Conservation (phyloP, 768 basidiomycete genomes). For the Russula vinacea region DNA sequence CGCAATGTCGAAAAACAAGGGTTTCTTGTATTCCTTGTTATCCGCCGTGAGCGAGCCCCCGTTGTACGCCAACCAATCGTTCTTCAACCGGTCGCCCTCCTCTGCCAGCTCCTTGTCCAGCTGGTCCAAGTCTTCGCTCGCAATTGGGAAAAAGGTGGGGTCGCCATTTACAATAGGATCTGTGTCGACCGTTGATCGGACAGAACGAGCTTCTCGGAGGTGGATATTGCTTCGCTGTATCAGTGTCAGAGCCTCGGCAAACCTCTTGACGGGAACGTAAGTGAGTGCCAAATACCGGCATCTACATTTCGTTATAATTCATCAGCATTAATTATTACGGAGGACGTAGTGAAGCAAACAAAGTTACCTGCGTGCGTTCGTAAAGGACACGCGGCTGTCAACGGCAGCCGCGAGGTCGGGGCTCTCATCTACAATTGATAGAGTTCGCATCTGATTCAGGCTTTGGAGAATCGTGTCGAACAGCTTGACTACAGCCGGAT, state of each 20-base stretch:
- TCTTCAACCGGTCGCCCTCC: constrained; percentile 55
- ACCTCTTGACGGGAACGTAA: constrained; percentile 66
- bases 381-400: constrained; percentile 70
- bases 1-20: constrained; percentile 90
- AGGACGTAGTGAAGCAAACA: constrained; percentile 4
- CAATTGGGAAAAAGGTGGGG: constrained; percentile 56
- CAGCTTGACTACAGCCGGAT: constrained; percentile 83
- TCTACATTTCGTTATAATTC: constrained; percentile 38
- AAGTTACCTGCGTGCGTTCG: constrained; percentile 67
- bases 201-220: constrained; percentile 65
- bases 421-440: constrained; percentile 85
- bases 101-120: constrained; percentile 52
- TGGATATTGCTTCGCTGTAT: constrained; percentile 69
- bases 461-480: constrained; percentile 85
- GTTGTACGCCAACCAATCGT: constrained; percentile 76
- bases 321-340: constrained; percentile 8
- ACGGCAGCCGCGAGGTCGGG: constrained; percentile 76
- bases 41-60: constrained; percentile 53
- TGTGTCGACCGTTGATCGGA: constrained; percentile 46
- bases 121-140: constrained; percentile 41
- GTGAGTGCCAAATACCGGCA: constrained; percentile 75
- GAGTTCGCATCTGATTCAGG: constrained; percentile 74
- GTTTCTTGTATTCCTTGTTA: constrained; percentile 64
- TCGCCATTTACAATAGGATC: constrained; percentile 46
- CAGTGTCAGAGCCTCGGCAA: constrained; percentile 68